Evolutionary conservation across 768 basidiomycete genomes (phyloP).

Genomic region (Rubroboletus satanas): DNA sequence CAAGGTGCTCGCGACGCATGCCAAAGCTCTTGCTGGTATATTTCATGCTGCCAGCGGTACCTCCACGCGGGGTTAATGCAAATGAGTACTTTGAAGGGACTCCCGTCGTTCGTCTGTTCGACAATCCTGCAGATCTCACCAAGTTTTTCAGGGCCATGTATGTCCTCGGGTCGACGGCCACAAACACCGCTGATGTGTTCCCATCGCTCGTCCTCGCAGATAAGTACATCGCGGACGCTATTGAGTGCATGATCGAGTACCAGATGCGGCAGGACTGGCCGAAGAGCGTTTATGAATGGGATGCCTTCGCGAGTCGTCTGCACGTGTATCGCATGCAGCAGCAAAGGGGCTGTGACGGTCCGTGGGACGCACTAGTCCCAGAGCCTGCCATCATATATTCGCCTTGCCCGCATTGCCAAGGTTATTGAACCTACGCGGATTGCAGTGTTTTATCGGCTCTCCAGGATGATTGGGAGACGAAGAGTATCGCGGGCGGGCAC

Average conservation of each 20-base stretch:
- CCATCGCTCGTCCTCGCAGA: background rate
- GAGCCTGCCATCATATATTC: background rate
- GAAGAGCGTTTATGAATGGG: background rate
- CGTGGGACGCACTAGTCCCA: background rate
- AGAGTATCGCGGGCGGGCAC: background rate
- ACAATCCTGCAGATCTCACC: background rate
- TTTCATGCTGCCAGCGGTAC: no score
- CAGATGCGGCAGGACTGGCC: background rate
- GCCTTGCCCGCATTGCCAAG: background rate
- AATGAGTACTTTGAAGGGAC: background rate
- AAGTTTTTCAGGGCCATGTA: background rate
- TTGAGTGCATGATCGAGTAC: constrained; percentile 2
- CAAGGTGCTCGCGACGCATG: background rate
- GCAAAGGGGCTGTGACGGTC: background rate
- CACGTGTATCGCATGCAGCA: background rate
- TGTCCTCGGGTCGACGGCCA: background rate
- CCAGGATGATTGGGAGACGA: background rate
- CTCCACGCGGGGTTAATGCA: background rate
- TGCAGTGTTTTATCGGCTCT: background rate
- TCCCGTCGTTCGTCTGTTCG: background rate
- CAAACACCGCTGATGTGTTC: background rate
- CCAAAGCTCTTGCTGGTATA: background rate
- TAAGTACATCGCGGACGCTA: background rate
- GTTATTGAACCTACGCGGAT: background rate
- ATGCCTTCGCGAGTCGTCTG: no score